Percentiles rank a stretch among this genome's conserved stretches.
phyloP scores from a whole-genome alignment of 371 early-diverging fungal genomes.

The Dinochytrium kinnereticum region DNA sequence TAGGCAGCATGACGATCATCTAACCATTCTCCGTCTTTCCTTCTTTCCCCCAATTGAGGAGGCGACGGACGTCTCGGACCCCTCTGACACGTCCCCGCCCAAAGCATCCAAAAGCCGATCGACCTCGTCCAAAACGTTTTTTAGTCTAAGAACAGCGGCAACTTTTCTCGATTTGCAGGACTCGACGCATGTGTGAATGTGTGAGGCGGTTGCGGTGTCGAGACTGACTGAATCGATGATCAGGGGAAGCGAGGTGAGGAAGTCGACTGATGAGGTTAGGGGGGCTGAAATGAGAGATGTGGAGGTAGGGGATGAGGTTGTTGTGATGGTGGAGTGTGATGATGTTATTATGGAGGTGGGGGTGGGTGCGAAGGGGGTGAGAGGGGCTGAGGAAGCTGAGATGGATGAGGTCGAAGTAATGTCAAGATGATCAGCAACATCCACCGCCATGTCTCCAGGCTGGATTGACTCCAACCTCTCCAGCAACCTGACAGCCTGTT shows the following conservation, averaged over 20 bases:
- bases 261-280: neutral
- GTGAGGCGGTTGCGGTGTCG: neutral
- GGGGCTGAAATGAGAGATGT: neutral
- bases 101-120: neutral
- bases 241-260: neutral
- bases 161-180: neutral
- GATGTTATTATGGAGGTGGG: neutral
- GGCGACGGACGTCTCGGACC: neutral
- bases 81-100: neutral
- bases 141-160: neutral
- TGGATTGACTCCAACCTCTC: slow-evolving; percentile 30
- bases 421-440: neutral
- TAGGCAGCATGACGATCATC: no score
- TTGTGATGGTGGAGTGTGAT: neutral
- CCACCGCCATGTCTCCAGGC: slow-evolving; percentile 25
- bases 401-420: neutral
- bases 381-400: neutral
- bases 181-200: neutral
- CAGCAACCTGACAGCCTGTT: slow-evolving; percentile 17
- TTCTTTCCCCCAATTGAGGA: no score
- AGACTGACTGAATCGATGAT: neutral
- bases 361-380: neutral
- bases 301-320: neutral
- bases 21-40: no score
- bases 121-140: neutral